A percentile compares a stretch with the other conserved stretches of the same genome.
Conservation (phyloP, 441 rosid species). For the Dalechampia spathulata region DNA sequence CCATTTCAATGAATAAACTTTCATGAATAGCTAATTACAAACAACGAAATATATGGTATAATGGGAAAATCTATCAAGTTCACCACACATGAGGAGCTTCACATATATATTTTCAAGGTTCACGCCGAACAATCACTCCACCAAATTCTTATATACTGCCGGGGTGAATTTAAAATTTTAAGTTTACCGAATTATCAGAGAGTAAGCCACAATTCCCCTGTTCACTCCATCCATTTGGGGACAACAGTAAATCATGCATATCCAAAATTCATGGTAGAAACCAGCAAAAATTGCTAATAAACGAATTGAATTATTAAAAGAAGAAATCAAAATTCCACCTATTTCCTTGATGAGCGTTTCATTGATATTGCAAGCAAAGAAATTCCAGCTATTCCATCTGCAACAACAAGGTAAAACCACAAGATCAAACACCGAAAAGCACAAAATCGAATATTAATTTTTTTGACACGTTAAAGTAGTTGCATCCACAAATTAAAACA, state of each 20-base stretch:
- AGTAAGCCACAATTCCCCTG: too few relatives aligned
- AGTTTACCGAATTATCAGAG: too few relatives aligned
- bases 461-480: not conserved
- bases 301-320: not conserved
- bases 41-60: not conserved
- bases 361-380: conserved; percentile 80
- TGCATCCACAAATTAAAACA: not conserved
- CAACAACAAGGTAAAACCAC: conserved; percentile 16
- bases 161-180: too few relatives aligned
- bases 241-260: too few relatives aligned
- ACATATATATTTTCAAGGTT: not conserved
- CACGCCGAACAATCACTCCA: not conserved
- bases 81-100: not conserved
- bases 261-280: too few relatives aligned
- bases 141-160: not conserved
- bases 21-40: not conserved
- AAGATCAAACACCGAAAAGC: not conserved
- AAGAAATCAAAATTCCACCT: conserved; percentile 30
- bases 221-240: too few relatives aligned
- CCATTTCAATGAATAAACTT: not conserved
- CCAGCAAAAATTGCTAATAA: not conserved
- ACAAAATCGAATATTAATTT: too few relatives aligned
- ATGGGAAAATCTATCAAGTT: not conserved
- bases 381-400: conserved; percentile 99
- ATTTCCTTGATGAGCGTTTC: conserved; percentile 83